Percentiles rank a stretch among this genome's conserved stretches.
Evolutionary conservation across 306 rosid species (phyloP).

Genomic region (Ceratonia siliqua): DNA sequence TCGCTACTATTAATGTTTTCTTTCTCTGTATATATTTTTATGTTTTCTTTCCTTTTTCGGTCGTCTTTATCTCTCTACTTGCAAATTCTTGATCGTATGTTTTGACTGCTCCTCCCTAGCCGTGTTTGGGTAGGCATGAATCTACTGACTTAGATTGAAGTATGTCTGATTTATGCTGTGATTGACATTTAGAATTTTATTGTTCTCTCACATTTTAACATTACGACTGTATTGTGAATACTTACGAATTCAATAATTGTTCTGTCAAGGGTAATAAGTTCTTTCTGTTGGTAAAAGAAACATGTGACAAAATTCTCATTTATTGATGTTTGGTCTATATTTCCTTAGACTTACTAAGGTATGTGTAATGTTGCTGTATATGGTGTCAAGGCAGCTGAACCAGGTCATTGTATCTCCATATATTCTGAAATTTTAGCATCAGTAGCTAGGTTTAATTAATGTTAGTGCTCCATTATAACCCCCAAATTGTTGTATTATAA

Average conservation of each 20-base stretch:
- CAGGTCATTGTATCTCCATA: not conserved
- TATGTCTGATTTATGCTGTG: not conserved
- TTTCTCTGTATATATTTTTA: no score
- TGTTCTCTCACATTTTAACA: not conserved
- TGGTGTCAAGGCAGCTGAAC: constrained; percentile 2
- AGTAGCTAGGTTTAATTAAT: not conserved
- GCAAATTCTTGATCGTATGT: constrained; percentile 11
- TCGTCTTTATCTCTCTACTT: constrained; percentile 2
- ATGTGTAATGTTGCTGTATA: constrained; percentile 7
- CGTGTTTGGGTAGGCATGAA: not conserved
- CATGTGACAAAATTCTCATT: not conserved
- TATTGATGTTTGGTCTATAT: not conserved
- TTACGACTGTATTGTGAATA: not conserved
- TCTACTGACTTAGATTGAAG: not conserved
- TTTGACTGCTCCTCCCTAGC: not conserved
- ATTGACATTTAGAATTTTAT: not conserved
- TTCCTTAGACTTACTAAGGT: not conserved
- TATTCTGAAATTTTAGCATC: not conserved
- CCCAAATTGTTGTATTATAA: not conserved
- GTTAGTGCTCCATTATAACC: not conserved
- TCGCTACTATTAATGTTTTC: no score
- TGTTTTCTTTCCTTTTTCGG: not conserved
- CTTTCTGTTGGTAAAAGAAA: constrained; percentile 16
- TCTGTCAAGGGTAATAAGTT: not conserved
- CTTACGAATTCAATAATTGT: not conserved